phyloP scores from a whole-genome alignment of 2,329 filamentous ascomycete genomes.

The Penicillium sp. region DNA sequence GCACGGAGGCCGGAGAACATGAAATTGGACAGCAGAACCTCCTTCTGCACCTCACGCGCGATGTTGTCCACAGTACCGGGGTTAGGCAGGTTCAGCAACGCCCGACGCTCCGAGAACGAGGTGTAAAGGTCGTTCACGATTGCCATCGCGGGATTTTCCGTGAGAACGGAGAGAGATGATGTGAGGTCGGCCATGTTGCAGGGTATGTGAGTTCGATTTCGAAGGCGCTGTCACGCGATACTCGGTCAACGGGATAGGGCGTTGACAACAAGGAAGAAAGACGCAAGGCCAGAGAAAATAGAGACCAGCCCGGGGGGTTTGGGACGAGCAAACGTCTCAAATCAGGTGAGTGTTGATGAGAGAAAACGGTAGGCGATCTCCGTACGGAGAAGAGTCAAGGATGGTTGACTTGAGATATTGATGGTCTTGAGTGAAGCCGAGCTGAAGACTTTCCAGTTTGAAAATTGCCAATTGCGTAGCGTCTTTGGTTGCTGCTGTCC shows the following conservation, averaged over 20 bases:
- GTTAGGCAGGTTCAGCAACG: slow-evolving; percentile 80
- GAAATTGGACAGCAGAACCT: slow-evolving; percentile 92
- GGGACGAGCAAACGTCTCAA: slow-evolving; percentile 19
- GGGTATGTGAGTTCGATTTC: slow-evolving; percentile 10
- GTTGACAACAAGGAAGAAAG: slow-evolving; percentile 16
- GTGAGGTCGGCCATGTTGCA: slow-evolving; percentile 38
- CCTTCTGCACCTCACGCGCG: slow-evolving; percentile 85
- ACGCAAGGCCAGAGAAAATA: slow-evolving; percentile 17
- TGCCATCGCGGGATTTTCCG: slow-evolving; percentile 65
- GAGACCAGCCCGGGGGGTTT: slow-evolving; percentile 27
- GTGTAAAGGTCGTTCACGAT: slow-evolving; percentile 70
- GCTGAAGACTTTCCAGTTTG: slow-evolving; percentile 22
- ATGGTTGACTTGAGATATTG: slow-evolving; percentile 1
- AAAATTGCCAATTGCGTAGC: slow-evolving; percentile 33
- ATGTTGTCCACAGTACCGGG: slow-evolving; percentile 88
- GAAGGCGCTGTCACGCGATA: slow-evolving; percentile 23
- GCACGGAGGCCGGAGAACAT: slow-evolving; percentile 95
- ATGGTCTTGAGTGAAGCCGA: slow-evolving; percentile 13
- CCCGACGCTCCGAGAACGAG: slow-evolving; percentile 78
- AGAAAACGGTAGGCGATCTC: slow-evolving; percentile 19
- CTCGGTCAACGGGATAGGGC: slow-evolving; percentile 14
- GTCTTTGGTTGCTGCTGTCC: slow-evolving; percentile 24
- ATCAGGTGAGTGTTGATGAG: slow-evolving; percentile 6
- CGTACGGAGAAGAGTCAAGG: slow-evolving; percentile 18
- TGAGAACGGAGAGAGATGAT: slow-evolving; percentile 58